These are phyloP conservation scores for Solanum rostratum DNA, from an alignment of 257 asterid species.

Conservation along the genomic window DNA sequence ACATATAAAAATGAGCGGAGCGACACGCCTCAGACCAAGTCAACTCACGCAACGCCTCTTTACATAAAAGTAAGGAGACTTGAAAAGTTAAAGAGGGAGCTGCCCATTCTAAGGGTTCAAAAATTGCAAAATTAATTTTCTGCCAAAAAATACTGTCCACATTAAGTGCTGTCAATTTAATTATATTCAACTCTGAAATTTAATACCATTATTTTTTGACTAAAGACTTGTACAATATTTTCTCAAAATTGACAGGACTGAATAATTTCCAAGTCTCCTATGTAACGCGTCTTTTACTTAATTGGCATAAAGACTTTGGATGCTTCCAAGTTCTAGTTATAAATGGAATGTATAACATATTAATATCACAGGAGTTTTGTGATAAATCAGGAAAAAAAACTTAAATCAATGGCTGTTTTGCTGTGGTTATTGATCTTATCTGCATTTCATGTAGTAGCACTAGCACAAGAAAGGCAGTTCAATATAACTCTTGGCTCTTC, in stretches of 20 bases:
- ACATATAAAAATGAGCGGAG: too few species aligned
- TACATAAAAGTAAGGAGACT: not conserved
- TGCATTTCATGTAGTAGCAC: not conserved
- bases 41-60: not conserved
- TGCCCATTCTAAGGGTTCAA: not conserved
- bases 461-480: slow-evolving; percentile 14
- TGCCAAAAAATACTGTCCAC: not conserved
- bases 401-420: slow-evolving; percentile 2
- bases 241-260: not conserved
- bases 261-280: not conserved
- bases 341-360: not conserved
- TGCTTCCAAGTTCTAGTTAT: not conserved
- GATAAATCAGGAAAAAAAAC: not conserved
- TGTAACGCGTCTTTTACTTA: not conserved
- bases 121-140: not conserved
- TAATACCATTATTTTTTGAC: not conserved
- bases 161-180: not conserved
- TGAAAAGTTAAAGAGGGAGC: not conserved
- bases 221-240: not conserved
- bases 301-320: not conserved
- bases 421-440: slow-evolving; percentile 3
- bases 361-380: not conserved
- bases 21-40: too few species aligned
- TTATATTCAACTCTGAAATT: not conserved
- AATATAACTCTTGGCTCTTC: slow-evolving; percentile 31